Base-by-base conservation (phyloP, 1,284 basidiomycete genomes). In the Melampsora abietis-canadensis region DNA sequence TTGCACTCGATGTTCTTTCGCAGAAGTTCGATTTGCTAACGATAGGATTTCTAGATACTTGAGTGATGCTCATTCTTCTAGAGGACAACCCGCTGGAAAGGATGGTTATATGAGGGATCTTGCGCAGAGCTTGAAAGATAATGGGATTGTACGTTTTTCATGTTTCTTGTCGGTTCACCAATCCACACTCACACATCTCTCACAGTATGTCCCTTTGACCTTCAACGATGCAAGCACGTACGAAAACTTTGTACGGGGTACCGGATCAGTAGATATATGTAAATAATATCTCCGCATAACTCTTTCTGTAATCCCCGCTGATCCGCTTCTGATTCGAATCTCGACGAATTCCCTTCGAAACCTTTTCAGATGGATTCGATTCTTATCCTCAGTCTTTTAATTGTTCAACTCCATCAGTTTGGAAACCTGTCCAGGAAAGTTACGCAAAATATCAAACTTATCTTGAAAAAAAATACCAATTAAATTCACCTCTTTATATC, bases 371-470 rank as follows among this genome's bases (percentile, higher is more conserved):
- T 77, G 87, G 84, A 27, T 84, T 70, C 80, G 86, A 90, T 79
- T 85, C 86, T 0, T 90, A 90, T 78, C 89, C 88, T 15, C 87
- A 89, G 82, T 84, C 86, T 3, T 90, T 89, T 78, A 88, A 91
- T 79, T 91, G 89, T 81, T 88, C 88, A 0, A 84, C 87, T 77
- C 88, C 89, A 0, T 80, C 83, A 0, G 79, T 80, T 0, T 91
- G 89, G 89, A 84, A 81, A 2, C 84, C 85, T 0, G 86, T 89
- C 19, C 82, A 83, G 0, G 85, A 84, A 1, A 86, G 85, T 76
- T 88, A 88, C 78, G 85, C 87, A 48, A 80, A 83, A 21, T 89
- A 89, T 76, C 88, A 89, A 79, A 81, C 61, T 66, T 73, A 60
- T 17, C 48, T 74, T 31, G 34, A 37, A 37, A 37, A 6, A 10